Base-by-base conservation (phyloP, 371 early-diverging fungal species). In the Rhizopus sp. region DNA sequence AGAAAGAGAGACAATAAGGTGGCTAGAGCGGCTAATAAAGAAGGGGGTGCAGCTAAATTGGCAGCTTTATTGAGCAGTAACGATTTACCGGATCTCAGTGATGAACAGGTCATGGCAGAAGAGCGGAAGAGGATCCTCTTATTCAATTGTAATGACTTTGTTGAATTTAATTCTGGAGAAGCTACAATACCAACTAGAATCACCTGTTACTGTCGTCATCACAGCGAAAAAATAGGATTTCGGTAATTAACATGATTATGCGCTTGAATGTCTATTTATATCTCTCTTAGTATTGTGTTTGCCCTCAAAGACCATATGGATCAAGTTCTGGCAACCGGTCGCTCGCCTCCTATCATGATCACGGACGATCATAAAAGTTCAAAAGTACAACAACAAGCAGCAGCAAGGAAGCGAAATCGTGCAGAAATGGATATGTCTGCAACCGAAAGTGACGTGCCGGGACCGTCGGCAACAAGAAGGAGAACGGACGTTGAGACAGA, bases 311-410 rank as follows among this genome's bases (percentile, higher is more conserved):
- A 93, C 61, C 53, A 68, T 52, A 69, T 68, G 46, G 79, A 82
- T 53, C 72, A 76, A 44, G 82, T 86, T 40, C 67, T 92, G 30
- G 88, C 88, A 12, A 84, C 85, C 15, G 90, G 88, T 15, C 69
- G 88, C 31, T 89, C 92, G 34, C 88, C 92, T 17, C 91, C 93
- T 2, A 89, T 93, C 41, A 82, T 93, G 83, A 91, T 93, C 54
- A 93, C 93, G 7, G 93, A 93, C 62, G 93, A 93, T 68, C 93
- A 93, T 78, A 93, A 93, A 69, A 87, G 89, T 16, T 78, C 80
- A 29, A 89, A 90, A 56, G 57, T 65, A 32, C 68, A 57, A 29
- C 51, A 46, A 31, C 63, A 46, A 40, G 31, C 59, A 31, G 57
- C 65, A 7, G 59, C 68, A 29, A 52, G 50, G 37, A 78, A 78